phyloP scores from a whole-genome alignment of 345 rosid genomes.

The Acer yangbiense region DNA sequence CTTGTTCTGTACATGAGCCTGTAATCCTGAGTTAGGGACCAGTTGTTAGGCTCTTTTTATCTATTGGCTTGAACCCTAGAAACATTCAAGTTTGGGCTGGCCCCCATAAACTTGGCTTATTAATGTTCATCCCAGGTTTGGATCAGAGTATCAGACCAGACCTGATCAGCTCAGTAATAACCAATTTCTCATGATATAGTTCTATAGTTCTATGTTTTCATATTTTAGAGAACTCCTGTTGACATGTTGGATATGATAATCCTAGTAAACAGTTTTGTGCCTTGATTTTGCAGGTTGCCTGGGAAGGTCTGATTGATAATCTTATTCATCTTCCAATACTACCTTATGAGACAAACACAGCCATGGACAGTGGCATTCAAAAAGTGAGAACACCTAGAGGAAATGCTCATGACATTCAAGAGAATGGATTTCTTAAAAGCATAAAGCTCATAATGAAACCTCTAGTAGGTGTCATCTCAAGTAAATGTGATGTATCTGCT shows the following conservation, averaged over 20 bases:
- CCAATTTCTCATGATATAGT: background rate
- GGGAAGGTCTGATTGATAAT: slow-evolving; percentile 64
- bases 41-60: background rate
- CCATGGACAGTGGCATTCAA: slow-evolving; percentile 23
- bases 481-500: slow-evolving; percentile 45
- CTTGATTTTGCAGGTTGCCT: slow-evolving; percentile 49
- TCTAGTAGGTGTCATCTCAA: slow-evolving; percentile 42
- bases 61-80: background rate
- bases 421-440: slow-evolving; percentile 37
- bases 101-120: background rate
- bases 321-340: slow-evolving; percentile 31
- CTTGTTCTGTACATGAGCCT: background rate
- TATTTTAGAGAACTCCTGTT: background rate
- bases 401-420: slow-evolving; percentile 25
- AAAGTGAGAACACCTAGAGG: slow-evolving; percentile 13
- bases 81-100: background rate
- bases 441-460: slow-evolving; percentile 62
- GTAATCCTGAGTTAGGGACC: background rate
- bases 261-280: background rate
- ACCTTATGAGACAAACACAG: slow-evolving; percentile 19
- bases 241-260: slow-evolving; percentile 6
- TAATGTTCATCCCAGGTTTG: background rate
- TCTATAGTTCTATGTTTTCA: background rate
- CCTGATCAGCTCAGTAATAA: background rate
- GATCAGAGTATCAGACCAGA: background rate